These are phyloP conservation scores for Ogataea zsoltii DNA, from an alignment of 805 yeast species.

Conservation along the genomic window DNA sequence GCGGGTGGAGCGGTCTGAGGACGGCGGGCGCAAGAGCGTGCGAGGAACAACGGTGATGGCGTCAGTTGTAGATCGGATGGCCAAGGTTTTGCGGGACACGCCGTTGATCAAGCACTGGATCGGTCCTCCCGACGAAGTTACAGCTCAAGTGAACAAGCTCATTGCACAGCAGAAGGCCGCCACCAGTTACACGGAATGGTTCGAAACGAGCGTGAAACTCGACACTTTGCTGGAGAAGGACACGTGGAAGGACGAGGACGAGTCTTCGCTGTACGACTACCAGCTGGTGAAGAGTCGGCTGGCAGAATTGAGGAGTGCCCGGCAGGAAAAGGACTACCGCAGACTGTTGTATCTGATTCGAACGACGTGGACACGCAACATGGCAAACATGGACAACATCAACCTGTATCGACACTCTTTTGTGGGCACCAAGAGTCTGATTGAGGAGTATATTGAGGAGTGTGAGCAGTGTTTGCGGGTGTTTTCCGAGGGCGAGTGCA, in stretches of 20 bases:
- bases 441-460: constrained; percentile 81
- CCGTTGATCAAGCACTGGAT: constrained; percentile 37
- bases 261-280: constrained; percentile 73
- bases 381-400: constrained; percentile 85
- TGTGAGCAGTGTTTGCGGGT: constrained; percentile 53
- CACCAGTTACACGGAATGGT: constrained; percentile 61
- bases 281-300: constrained; percentile 55
- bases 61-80: constrained; percentile 15
- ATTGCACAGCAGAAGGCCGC: constrained; percentile 49
- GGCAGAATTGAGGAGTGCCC: constrained; percentile 56
- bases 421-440: constrained; percentile 81
- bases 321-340: constrained; percentile 57
- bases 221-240: constrained; percentile 67
- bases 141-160: constrained; percentile 39
- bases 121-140: constrained; percentile 41
- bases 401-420: constrained; percentile 74
- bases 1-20: constrained; percentile 9
- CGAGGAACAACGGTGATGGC: constrained; percentile 8
- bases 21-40: neutral
- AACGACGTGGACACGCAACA: constrained; percentile 80
- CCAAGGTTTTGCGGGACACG: constrained; percentile 34
- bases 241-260: constrained; percentile 67
- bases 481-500: constrained; percentile 38
- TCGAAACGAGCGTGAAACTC: constrained; percentile 55
- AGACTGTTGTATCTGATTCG: constrained; percentile 71